Evolutionary conservation across 2,329 filamentous ascomycete species (phyloP).

Genomic region (Stemphylium vesicarium): DNA sequence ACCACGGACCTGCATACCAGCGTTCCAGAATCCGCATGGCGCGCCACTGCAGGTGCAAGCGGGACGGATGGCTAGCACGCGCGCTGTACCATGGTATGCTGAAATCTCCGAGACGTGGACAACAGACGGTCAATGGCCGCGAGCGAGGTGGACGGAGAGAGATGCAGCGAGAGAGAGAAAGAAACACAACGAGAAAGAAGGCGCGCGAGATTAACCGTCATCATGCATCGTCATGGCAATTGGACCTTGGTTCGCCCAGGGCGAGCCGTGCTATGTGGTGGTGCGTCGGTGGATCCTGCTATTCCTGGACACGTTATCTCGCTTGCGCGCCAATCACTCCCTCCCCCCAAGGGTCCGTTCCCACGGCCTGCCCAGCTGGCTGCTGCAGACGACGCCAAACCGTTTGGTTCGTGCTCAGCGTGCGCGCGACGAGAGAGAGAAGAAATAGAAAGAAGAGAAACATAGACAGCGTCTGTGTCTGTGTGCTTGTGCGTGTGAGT

Average conservation of each 20-base stretch:
- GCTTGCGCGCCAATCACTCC: conserved; percentile 21
- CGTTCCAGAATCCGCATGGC: conserved; percentile 16
- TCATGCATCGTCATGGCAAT: neutral
- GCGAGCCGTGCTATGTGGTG: neutral
- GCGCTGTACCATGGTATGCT: conserved; percentile 3
- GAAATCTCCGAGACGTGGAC: conserved; percentile 1
- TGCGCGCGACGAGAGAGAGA: too few species aligned
- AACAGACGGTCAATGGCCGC: neutral
- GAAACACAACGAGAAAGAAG: too few species aligned
- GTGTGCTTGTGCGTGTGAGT: neutral
- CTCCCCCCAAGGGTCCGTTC: conserved; percentile 12
- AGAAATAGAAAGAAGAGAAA: too few species aligned
- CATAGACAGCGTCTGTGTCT: neutral
- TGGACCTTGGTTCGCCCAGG: neutral
- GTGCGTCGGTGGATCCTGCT: conserved; percentile 13
- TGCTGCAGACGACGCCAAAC: conserved; percentile 4
- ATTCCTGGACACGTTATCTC: conserved; percentile 21
- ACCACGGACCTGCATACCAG: conserved; percentile 3
- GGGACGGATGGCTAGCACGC: conserved; percentile 8
- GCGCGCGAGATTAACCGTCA: neutral
- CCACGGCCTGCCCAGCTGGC: neutral
- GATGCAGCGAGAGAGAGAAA: too few species aligned
- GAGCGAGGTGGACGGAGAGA: too few species aligned
- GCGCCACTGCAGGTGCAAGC: conserved; percentile 13
- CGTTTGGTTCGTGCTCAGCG: neutral